Evolutionary conservation across 2,329 filamentous ascomycete genomes (phyloP).

Genomic region (Didymella lethalis): DNA sequence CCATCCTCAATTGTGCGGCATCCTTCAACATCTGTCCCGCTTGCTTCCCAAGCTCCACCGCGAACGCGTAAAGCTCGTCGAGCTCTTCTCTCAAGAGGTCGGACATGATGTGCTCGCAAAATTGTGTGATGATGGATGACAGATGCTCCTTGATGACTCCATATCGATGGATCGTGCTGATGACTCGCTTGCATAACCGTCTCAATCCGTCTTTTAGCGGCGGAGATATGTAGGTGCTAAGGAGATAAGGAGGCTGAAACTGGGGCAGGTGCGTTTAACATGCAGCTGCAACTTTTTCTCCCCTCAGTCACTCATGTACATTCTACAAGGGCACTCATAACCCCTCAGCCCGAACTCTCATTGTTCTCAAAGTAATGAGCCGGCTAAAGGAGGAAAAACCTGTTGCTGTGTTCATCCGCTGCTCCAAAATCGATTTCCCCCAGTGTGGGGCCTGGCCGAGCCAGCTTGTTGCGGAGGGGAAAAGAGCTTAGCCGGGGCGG

Average conservation of each 20-base stretch:
- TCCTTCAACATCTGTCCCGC: constrained; percentile 73
- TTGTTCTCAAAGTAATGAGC: background rate
- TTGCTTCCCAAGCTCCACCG: constrained; percentile 72
- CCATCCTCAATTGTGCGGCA: constrained; percentile 66
- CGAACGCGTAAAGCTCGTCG: constrained; percentile 73
- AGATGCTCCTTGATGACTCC: constrained; percentile 12
- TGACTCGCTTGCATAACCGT: constrained; percentile 22
- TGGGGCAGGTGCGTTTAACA: background rate
- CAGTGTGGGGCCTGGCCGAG: constrained; percentile 8
- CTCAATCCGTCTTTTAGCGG: constrained; percentile 17
- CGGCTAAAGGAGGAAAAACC: constrained; percentile 8
- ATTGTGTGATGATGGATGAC: background rate
- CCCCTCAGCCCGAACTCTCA: background rate
- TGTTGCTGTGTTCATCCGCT: constrained; percentile 11
- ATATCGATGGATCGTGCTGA: constrained; percentile 7
- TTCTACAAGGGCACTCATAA: background rate
- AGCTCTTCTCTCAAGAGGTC: constrained; percentile 58
- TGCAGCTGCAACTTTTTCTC: background rate
- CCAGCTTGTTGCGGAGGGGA: background rate
- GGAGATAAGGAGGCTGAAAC: constrained; percentile 15
- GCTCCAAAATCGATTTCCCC: constrained; percentile 3
- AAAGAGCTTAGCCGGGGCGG: constrained; percentile 14
- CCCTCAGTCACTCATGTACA: background rate
- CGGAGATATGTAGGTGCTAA: constrained; percentile 16
- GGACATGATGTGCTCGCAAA: constrained; percentile 28